Base-by-base conservation (phyloP, 2,329 filamentous ascomycete genomes). In the Aspergillus floridensis region DNA sequence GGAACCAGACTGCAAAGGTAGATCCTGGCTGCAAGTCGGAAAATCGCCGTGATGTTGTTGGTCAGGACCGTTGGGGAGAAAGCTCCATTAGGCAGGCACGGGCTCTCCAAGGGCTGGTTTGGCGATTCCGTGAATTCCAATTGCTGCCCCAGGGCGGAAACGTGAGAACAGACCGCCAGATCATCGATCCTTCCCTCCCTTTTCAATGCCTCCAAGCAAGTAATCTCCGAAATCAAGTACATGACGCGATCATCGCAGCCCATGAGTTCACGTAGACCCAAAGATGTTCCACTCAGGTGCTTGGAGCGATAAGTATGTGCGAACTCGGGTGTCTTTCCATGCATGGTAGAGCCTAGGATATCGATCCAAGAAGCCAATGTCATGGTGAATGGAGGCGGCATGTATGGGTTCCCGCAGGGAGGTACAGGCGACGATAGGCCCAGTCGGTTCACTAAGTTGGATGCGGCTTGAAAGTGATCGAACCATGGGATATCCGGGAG, bases 211-310 rank as follows among this genome's bases (percentile, higher is more conserved):
- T 98, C 95, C 56, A 99, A 86, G 76, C 95, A 98, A 57, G 93
- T 91, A 69, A 98, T 96, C 79, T 99, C 95, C 2, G 92, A 96
- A 74, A 99, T 96, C 69, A 98, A 83, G 76, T 96, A 98, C 92
- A 99, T 97, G 77, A 98, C 90, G 22, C 88, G 87, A 77, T 99
- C 95, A 65, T 98, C 93, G 76, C 95, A 98, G 67, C 95, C 95
- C 93, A 98, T 98, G 54, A 98, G 84, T 79, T 96, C 92, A 56
- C 89, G 88, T 41, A 99, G 84, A 11, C 95, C 95, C 10, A 91
- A 90, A 2, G 80, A 78, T 5, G 82, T 78, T 24, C 81, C 79
- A 52, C 76, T 79, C 54, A 96, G 85, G 75, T 96, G 91, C 82
- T 97, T 96, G 75, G 95, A 89, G 53, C 95, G 88, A 79, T 98